Evolutionary conservation across 2,329 filamentous ascomycete genomes (phyloP).

Genomic region (Mycogone perniciosa): DNA sequence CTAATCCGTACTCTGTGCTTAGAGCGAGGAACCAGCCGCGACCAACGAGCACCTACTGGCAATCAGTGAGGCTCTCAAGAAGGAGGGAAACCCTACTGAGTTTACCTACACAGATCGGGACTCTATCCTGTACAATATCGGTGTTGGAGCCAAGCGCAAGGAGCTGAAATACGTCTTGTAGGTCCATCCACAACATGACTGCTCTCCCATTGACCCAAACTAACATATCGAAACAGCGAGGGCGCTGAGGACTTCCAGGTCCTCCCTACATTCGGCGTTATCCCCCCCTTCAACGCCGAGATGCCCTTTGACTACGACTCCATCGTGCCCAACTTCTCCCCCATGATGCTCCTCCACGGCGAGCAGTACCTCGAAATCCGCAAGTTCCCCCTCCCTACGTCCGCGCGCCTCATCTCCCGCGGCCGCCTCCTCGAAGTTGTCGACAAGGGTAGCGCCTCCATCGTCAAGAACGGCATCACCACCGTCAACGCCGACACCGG

Average conservation of each 20-base stretch:
- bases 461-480: slow-evolving; percentile 72
- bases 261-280: slow-evolving; percentile 89
- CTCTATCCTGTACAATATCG: slow-evolving; percentile 91
- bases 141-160: slow-evolving; percentile 82
- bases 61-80: slow-evolving; percentile 70
- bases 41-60: slow-evolving; percentile 63
- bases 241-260: slow-evolving; percentile 87
- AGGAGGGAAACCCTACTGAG: slow-evolving; percentile 63
- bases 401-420: slow-evolving; percentile 67
- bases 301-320: slow-evolving; percentile 73
- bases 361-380: slow-evolving; percentile 96
- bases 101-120: slow-evolving; percentile 84
- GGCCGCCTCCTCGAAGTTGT: slow-evolving; percentile 86
- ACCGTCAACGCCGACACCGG: slow-evolving; percentile 81
- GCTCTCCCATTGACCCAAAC: background rate
- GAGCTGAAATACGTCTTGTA: slow-evolving; percentile 80
- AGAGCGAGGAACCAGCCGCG: slow-evolving; percentile 22
- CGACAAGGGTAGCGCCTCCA: slow-evolving; percentile 87
- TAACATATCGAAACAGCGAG: slow-evolving; percentile 46
- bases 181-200: slow-evolving; percentile 16
- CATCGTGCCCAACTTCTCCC: slow-evolving; percentile 90
- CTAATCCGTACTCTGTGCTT: slow-evolving; percentile 19
- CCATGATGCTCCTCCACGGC: slow-evolving; percentile 98
- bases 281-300: slow-evolving; percentile 84
- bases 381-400: slow-evolving; percentile 85